phyloP scores from a whole-genome alignment of 495 filamentous ascomycete species.

The Coniosporium apollinis region DNA sequence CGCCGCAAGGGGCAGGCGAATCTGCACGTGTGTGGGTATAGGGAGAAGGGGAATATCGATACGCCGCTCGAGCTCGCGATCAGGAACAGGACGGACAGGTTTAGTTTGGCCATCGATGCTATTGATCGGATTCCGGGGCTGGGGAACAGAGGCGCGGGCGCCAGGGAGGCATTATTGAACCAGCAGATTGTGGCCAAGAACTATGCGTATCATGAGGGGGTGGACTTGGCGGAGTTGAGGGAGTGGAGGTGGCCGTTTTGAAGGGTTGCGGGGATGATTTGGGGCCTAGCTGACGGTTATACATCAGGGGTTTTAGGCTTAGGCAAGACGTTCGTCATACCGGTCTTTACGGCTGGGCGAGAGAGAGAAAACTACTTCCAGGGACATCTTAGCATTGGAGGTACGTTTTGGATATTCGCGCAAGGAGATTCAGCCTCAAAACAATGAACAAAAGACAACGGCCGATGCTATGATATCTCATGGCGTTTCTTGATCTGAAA shows the following conservation, averaged over 20 bases:
- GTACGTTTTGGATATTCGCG: too few species aligned
- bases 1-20: conserved; percentile 44
- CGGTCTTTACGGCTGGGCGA: too few species aligned
- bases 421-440: too few species aligned
- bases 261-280: too few species aligned
- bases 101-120: conserved; percentile 52
- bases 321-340: too few species aligned
- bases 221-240: conserved; percentile 47
- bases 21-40: conserved; percentile 55
- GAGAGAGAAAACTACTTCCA: too few species aligned
- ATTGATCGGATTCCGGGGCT: conserved; percentile 44
- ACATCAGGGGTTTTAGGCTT: too few species aligned
- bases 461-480: too few species aligned
- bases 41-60: conserved; percentile 65
- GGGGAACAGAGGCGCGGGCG: conserved; percentile 37
- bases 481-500: too few species aligned
- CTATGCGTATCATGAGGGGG: conserved; percentile 44
- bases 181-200: conserved; percentile 38
- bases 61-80: conserved; percentile 57
- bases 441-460: too few species aligned
- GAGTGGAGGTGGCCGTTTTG: conserved; percentile 45
- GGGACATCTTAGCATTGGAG: too few species aligned
- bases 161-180: conserved; percentile 42
- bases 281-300: too few species aligned
- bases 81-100: conserved; percentile 54